These are phyloP conservation scores for Vigna trinervia DNA, from an alignment of 306 rosid genomes.

Conservation along the genomic window DNA sequence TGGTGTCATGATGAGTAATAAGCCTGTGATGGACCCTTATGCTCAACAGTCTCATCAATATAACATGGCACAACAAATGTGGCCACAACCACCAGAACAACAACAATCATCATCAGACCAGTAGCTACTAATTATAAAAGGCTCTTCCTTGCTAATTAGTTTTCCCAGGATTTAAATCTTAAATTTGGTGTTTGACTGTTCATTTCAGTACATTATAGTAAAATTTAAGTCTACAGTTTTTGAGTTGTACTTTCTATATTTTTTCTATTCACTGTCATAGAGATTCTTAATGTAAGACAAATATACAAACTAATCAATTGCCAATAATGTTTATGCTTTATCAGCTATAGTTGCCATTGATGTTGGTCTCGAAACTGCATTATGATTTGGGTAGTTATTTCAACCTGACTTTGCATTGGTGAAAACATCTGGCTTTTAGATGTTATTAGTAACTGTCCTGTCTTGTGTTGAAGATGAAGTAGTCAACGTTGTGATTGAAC, in stretches of 20 bases:
- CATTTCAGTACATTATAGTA: constrained; percentile 29
- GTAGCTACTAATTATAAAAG: constrained; percentile 33
- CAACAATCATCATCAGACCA: constrained; percentile 42
- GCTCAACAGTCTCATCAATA: constrained; percentile 43
- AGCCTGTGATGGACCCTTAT: constrained; percentile 41
- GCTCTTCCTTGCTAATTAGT: constrained; percentile 22
- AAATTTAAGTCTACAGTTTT: constrained; percentile 22
- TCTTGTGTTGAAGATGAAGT: constrained; percentile 3
- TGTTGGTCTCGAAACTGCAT: constrained; percentile 8
- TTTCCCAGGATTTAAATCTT: not conserved
- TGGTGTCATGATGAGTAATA: constrained; percentile 36
- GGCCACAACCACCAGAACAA: constrained; percentile 44
- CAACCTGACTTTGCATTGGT: constrained; percentile 6
- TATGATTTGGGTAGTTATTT: not conserved
- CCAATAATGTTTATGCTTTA: constrained; percentile 28
- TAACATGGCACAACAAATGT: constrained; percentile 46
- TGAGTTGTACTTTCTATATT: not conserved
- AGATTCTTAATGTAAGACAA: constrained; percentile 9
- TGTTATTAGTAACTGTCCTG: not conserved
- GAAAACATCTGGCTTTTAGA: not conserved
- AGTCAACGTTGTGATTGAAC: constrained; percentile 12
- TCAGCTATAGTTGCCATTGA: not conserved
- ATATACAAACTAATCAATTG: constrained; percentile 18
- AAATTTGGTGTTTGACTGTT: constrained; percentile 10
- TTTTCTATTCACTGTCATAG: constrained; percentile 1